Evolutionary conservation across 1,284 basidiomycete genomes (phyloP), one percentile per base, ranked within the genome.

Genomic region (Jaminaea rosea): DNA sequence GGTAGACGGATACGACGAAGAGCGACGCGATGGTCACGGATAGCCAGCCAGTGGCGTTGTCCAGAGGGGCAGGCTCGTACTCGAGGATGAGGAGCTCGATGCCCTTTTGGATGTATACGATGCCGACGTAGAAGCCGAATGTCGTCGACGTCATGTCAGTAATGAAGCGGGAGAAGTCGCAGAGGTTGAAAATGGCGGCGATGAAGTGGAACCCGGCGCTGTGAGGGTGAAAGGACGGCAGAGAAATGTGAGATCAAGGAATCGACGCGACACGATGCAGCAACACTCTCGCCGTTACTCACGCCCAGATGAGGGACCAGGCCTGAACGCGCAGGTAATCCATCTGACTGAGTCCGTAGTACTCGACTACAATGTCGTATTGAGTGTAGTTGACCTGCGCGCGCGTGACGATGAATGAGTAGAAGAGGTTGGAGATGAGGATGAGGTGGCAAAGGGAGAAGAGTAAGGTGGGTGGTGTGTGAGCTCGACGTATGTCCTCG

Each of bases 271-370:
- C 29, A 15, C 29, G 29, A n/a, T n/a, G n/a, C n/a, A n/a, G 46
- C 3, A 47, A 21, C 19, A 47, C 24, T 47, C 8, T 47, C n/a
- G 26, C n/a, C 26, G 26, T 15, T 10, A 41, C 46, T 44, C 27
- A 53, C 39, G 83, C 87, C 91, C 92, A 94, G 1, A 93, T 79
- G 71, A 90, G 88, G 0, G 89, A 85, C 90, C 89, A 93, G 2
- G 67, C 66, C 49, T 73, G 70, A 19, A 73, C 55, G 26, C 67
- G 53, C 1, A 73, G 57, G 42, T 72, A 73, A 17, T 55, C 47
- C 15, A 62, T 45, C 15, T 59, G 49, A 41, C 62, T 57, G 23
- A 73, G 61, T 3, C 64, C 66, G 46, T 70, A 70, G 47, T 69
- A 52, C 9, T 52, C 53, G 29, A 70, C 67, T 36, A 69, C 65